Evolutionary conservation across 768 basidiomycete species (phyloP).

Genomic region (Cubamyces lactineus): DNA sequence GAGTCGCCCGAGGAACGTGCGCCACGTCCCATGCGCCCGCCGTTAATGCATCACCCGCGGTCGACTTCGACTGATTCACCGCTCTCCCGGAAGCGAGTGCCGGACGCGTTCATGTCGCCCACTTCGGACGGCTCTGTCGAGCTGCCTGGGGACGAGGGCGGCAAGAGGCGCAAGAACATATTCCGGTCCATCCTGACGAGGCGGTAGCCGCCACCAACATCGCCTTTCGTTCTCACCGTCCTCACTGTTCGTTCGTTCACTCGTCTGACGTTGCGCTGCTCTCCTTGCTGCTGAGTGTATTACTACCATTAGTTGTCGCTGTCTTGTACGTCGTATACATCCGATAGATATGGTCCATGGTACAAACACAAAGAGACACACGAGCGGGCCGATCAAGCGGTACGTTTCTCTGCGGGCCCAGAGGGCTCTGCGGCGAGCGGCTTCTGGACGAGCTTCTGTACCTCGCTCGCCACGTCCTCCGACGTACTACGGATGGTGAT

Average conservation of each 20-base stretch:
- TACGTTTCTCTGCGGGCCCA: slow-evolving; percentile 13
- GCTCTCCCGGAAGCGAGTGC: slow-evolving; percentile 22
- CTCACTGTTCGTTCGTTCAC: background rate
- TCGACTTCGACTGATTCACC: slow-evolving; percentile 35
- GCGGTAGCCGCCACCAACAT: slow-evolving; percentile 32
- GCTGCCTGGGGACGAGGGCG: slow-evolving; percentile 20
- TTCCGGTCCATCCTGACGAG: slow-evolving; percentile 45
- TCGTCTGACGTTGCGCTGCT: background rate
- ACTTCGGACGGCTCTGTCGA: slow-evolving; percentile 17
- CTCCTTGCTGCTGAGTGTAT: slow-evolving; percentile 4
- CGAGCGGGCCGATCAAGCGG: slow-evolving; percentile 1
- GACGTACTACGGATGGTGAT: slow-evolving; percentile 95
- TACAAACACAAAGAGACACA: slow-evolving; percentile 1
- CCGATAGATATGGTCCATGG: slow-evolving; percentile 23
- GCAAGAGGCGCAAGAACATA: slow-evolving; percentile 41
- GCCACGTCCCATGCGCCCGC: slow-evolving; percentile 12
- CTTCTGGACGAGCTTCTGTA: slow-evolving; percentile 54
- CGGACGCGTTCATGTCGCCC: slow-evolving; percentile 15
- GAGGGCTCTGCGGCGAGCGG: slow-evolving; percentile 37
- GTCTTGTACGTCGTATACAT: slow-evolving; percentile 25
- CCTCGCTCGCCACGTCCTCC: slow-evolving; percentile 79
- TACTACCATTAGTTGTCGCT: slow-evolving; percentile 21
- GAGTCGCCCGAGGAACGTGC: slow-evolving; percentile 5
- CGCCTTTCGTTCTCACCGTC: background rate
- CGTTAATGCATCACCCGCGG: slow-evolving; percentile 31